These are phyloP conservation scores for Xylaria sp. DNA, from an alignment of 2,329 filamentous ascomycete species.

Conservation along the genomic window DNA sequence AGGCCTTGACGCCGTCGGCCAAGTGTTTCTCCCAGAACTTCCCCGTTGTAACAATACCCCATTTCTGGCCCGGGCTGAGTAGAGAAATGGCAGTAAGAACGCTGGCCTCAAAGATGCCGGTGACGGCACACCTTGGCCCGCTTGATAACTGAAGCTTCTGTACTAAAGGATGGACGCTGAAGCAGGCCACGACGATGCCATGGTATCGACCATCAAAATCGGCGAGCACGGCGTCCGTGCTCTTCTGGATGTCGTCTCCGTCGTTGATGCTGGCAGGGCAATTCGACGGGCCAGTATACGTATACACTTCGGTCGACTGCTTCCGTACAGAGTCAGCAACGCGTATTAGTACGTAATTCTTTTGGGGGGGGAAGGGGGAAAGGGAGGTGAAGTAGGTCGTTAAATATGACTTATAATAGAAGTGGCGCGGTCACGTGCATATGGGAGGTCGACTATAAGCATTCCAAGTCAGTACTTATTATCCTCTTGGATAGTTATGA, in stretches of 20 bases:
- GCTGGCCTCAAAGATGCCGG: slow-evolving; percentile 90
- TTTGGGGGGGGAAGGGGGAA: too few relatives aligned
- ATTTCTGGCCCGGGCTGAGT: slow-evolving; percentile 60
- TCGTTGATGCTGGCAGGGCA: slow-evolving; percentile 84
- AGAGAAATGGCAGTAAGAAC: slow-evolving; percentile 72
- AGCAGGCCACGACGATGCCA: slow-evolving; percentile 89
- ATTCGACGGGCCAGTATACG: slow-evolving; percentile 72
- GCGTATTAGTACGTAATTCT: too few relatives aligned
- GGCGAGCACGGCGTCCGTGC: slow-evolving; percentile 70
- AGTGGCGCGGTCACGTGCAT: slow-evolving; percentile 46
- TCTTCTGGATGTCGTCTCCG: slow-evolving; percentile 72
- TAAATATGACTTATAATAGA: neutral
- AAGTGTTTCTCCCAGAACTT: slow-evolving; percentile 84
- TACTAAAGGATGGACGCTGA: slow-evolving; percentile 84
- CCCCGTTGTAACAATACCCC: slow-evolving; percentile 91
- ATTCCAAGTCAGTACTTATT: slow-evolving; percentile 1
- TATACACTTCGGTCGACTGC: slow-evolving; percentile 63
- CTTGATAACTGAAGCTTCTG: slow-evolving; percentile 58
- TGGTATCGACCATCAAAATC: slow-evolving; percentile 68
- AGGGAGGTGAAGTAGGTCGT: neutral
- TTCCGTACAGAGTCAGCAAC: neutral
- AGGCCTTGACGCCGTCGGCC: slow-evolving; percentile 69
- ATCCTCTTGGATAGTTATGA: neutral
- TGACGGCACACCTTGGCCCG: slow-evolving; percentile 55
- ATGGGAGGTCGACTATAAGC: slow-evolving; percentile 50